phyloP scores from a whole-genome alignment of 139 green algal genomes.

The Chlamydomonas applanata region DNA sequence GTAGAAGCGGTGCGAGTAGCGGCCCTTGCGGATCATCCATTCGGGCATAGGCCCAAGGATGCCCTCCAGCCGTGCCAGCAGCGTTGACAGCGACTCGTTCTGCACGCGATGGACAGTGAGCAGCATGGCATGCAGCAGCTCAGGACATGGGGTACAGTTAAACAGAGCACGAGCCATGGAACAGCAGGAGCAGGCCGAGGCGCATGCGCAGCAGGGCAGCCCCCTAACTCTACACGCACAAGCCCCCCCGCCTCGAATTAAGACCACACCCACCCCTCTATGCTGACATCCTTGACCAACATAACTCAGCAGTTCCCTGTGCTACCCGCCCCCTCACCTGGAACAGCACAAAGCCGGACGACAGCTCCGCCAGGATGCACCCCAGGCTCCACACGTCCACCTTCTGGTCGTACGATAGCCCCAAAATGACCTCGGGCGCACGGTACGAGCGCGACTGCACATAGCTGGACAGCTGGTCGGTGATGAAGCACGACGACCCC shows the following conservation, averaged over 20 bases:
- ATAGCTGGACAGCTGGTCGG: constrained; percentile 89
- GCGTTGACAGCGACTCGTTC: constrained; percentile 79
- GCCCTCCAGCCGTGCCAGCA: constrained; percentile 87
- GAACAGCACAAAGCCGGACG: constrained; percentile 82
- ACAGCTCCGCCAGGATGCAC: constrained; percentile 95
- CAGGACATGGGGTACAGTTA: no score
- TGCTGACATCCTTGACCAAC: no score
- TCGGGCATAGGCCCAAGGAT: constrained; percentile 84
- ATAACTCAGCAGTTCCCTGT: no score
- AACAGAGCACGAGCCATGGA: no score
- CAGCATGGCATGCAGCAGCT: background rate
- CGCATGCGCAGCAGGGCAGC: no score
- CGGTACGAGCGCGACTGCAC: constrained; percentile 93
- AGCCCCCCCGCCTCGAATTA: no score
- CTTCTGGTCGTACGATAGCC: constrained; percentile 82
- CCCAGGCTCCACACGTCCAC: constrained; percentile 96
- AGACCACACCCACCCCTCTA: no score
- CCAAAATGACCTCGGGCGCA: constrained; percentile 94
- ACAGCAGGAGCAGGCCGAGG: no score
- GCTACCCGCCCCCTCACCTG: no score
- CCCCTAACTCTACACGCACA: no score
- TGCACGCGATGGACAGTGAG: constrained; percentile 40
- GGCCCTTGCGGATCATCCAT: constrained; percentile 69
- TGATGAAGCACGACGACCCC: constrained; percentile 89
- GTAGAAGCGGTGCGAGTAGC: constrained; percentile 83